A percentile compares a stretch with the other conserved stretches of the same genome.
These are phyloP conservation scores for Bipolaris cookei DNA, from an alignment of 2,329 filamentous ascomycete species.

Conservation along the genomic window DNA sequence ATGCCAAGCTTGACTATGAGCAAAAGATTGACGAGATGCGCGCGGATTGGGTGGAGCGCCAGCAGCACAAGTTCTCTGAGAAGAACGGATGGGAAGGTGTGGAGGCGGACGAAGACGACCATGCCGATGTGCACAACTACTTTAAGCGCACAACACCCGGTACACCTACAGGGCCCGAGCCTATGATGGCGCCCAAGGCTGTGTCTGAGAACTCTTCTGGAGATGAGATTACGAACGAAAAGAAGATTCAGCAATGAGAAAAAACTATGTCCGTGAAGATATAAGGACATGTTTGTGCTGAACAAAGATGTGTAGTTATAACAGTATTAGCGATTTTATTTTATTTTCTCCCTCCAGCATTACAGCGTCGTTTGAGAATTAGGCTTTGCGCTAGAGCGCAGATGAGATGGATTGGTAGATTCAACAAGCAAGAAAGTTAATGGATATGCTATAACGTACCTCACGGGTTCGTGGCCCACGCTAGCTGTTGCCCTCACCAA, in stretches of 20 bases:
- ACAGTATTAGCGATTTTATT: constrained; percentile 2
- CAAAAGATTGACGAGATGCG: constrained; percentile 85
- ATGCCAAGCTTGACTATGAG: constrained; percentile 75
- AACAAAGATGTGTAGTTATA: neutral
- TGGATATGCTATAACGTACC: neutral
- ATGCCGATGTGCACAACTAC: constrained; percentile 44
- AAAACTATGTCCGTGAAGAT: neutral
- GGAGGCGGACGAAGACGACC: constrained; percentile 41
- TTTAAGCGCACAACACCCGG: constrained; percentile 38
- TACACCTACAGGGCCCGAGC: constrained; percentile 19
- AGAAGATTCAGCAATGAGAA: neutral
- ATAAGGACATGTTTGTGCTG: neutral
- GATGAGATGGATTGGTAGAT: neutral
- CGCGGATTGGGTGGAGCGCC: constrained; percentile 61
- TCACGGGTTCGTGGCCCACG: no score
- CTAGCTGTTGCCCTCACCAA: no score
- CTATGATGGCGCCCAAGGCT: constrained; percentile 27
- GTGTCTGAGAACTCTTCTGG: constrained; percentile 19
- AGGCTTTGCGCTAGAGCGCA: neutral
- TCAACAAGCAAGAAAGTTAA: neutral
- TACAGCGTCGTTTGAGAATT: neutral
- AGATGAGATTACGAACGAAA: constrained; percentile 18
- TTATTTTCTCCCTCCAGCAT: neutral
- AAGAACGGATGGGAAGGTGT: constrained; percentile 36
- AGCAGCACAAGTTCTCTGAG: constrained; percentile 56